phyloP scores from a whole-genome alignment of 306 rosid species.

The Cercis canadensis region DNA sequence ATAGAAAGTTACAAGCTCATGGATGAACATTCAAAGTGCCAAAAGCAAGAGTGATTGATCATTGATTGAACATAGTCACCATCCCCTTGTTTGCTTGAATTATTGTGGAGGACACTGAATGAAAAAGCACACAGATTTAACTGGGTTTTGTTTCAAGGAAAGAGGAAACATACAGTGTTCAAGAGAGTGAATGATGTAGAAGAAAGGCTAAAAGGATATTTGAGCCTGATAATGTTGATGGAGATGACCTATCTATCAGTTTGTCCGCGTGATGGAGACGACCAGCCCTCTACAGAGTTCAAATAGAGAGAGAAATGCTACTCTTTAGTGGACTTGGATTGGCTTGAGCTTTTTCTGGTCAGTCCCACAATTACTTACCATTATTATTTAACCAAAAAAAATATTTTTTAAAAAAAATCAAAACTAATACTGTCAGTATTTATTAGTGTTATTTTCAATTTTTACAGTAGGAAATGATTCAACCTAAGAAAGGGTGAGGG shows the following conservation, averaged over 20 bases:
- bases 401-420: too few species aligned
- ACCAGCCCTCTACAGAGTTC: constrained; percentile 40
- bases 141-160: neutral
- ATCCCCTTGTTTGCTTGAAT: constrained; percentile 20
- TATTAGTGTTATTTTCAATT: too few species aligned
- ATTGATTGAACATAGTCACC: constrained; percentile 14
- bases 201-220: constrained; percentile 24
- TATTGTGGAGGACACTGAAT: constrained; percentile 4
- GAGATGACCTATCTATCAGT: constrained; percentile 40
- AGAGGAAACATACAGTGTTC: neutral
- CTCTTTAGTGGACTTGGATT: neutral
- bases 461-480: too few species aligned
- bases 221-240: too few species aligned
- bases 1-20: constrained; percentile 38
- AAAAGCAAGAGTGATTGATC: constrained; percentile 9
- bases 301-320: constrained; percentile 48
- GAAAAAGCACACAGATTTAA: constrained; percentile 22
- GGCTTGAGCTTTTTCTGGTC: constrained; percentile 27
- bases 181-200: neutral
- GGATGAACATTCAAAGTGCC: neutral
- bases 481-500: too few species aligned
- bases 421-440: too few species aligned
- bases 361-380: constrained; percentile 1
- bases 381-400: too few species aligned
- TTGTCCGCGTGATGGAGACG: constrained; percentile 59